Percentiles rank a stretch among this genome's conserved stretches.
Evolutionary conservation across 1,139 yeast species (phyloP).

Genomic region (Debaryomyces udenii): DNA sequence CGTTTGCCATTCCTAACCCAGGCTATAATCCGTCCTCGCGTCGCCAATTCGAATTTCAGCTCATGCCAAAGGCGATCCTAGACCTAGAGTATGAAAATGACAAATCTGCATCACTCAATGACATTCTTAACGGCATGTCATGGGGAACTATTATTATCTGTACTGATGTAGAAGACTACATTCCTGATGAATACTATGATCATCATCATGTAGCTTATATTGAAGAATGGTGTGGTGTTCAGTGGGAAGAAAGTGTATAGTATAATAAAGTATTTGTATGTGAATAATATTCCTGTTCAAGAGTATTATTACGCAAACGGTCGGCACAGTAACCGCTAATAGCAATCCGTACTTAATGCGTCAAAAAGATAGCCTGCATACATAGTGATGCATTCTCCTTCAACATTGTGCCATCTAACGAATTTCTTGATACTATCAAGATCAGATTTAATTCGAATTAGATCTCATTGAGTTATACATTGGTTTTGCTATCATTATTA

Average conservation of each 20-base stretch:
- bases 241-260: constrained; percentile 75
- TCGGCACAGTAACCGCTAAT: no score
- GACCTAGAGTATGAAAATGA: constrained; percentile 61
- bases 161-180: constrained; percentile 73
- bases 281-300: no score
- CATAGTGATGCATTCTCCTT: constrained; percentile 8
- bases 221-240: constrained; percentile 92
- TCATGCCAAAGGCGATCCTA: constrained; percentile 91
- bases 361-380: no score
- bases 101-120: constrained; percentile 37
- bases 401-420: constrained; percentile 5
- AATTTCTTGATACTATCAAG: neutral
- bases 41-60: constrained; percentile 79
- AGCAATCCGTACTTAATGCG: no score
- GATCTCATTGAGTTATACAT: neutral
- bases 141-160: constrained; percentile 95
- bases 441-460: neutral
- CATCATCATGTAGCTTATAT: constrained; percentile 75
- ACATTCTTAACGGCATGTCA: constrained; percentile 79
- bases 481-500: neutral
- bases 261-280: neutral
- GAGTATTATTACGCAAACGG: no score
- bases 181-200: constrained; percentile 58
- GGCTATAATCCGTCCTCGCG: constrained; percentile 62
- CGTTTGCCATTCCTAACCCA: constrained; percentile 50